Evolutionary conservation across 1,139 yeast species (phyloP).

Genomic region (Eremothecium cymbalariae): DNA sequence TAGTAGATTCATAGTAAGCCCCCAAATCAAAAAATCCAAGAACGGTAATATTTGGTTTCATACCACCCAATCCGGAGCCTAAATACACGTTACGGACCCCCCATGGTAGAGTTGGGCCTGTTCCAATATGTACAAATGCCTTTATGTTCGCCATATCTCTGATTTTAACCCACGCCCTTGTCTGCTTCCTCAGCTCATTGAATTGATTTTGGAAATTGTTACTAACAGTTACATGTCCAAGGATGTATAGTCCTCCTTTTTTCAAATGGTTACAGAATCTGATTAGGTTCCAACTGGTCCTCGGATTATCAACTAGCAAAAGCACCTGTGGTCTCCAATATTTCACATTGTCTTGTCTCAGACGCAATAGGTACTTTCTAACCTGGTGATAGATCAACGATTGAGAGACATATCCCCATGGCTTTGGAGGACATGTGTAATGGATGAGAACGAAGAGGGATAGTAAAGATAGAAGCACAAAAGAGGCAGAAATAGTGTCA

Average conservation of each 20-base stretch:
- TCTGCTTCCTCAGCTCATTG: constrained; percentile 62
- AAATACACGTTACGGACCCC: constrained; percentile 89
- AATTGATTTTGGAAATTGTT: constrained; percentile 51
- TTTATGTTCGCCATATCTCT: constrained; percentile 71
- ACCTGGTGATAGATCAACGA: constrained; percentile 92
- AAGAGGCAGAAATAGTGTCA: constrained; percentile 79
- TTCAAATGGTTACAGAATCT: constrained; percentile 91
- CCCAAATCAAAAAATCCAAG: constrained; percentile 66
- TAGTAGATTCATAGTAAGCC: constrained; percentile 10
- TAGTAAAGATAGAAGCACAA: constrained; percentile 58
- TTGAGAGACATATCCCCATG: constrained; percentile 97
- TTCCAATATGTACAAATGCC: constrained; percentile 87
- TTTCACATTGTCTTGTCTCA: constrained; percentile 86
- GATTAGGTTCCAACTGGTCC: constrained; percentile 84
- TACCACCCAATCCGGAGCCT: constrained; percentile 94
- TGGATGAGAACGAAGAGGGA: constrained; percentile 71
- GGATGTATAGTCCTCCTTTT: constrained; percentile 84
- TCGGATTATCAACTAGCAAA: constrained; percentile 79
- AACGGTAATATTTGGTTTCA: constrained; percentile 93
- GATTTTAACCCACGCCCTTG: constrained; percentile 72
- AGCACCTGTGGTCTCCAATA: constrained; percentile 96
- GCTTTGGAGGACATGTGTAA: constrained; percentile 85
- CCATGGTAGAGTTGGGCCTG: constrained; percentile 86
- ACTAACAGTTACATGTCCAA: constrained; percentile 77
- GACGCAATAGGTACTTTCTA: constrained; percentile 71